Conservation (phyloP, 2,329 filamentous ascomycete species). For the Colletotrichum somersetense region DNA sequence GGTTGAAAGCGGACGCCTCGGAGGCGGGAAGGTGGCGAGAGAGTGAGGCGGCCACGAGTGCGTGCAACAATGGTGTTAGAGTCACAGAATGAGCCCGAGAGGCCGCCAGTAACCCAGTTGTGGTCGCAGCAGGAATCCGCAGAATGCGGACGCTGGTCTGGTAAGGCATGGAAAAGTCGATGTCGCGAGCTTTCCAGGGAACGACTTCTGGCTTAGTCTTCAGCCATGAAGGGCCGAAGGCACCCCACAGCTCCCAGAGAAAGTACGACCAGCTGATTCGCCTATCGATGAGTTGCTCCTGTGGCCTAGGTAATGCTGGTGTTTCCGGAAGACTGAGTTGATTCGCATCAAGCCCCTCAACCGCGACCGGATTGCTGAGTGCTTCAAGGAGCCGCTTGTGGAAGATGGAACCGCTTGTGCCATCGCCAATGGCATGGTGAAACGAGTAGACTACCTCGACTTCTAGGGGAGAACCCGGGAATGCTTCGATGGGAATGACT, state of each 20-base stretch:
- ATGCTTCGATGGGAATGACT: conserved; percentile 44
- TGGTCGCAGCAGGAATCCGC: conserved; percentile 48
- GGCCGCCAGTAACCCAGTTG: conserved; percentile 51
- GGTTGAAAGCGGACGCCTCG: conserved; percentile 51
- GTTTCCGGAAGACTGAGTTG: conserved; percentile 50
- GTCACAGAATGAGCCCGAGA: conserved; percentile 59
- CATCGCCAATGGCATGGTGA: conserved; percentile 68
- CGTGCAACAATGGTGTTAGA: conserved; percentile 63
- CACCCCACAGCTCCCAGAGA: conserved; percentile 54
- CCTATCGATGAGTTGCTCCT: conserved; percentile 58
- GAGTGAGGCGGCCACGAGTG: conserved; percentile 58
- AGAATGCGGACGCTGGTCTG: conserved; percentile 54
- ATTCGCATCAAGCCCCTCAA: not conserved
- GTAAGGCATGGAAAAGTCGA: conserved; percentile 54
- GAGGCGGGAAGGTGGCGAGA: conserved; percentile 52
- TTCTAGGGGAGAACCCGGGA: conserved; percentile 23
- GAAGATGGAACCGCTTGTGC: conserved; percentile 61
- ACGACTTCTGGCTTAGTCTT: conserved; percentile 43
- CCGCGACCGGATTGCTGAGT: conserved; percentile 49
- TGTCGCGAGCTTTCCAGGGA: conserved; percentile 55
- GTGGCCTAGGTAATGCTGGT: conserved; percentile 52
- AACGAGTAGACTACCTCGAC: conserved; percentile 62
- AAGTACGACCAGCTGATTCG: conserved; percentile 57
- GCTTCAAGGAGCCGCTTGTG: conserved; percentile 61
- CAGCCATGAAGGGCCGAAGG: conserved; percentile 56